Conservation (phyloP, 805 yeast genomes). For the Wickerhamia fluorescens region DNA sequence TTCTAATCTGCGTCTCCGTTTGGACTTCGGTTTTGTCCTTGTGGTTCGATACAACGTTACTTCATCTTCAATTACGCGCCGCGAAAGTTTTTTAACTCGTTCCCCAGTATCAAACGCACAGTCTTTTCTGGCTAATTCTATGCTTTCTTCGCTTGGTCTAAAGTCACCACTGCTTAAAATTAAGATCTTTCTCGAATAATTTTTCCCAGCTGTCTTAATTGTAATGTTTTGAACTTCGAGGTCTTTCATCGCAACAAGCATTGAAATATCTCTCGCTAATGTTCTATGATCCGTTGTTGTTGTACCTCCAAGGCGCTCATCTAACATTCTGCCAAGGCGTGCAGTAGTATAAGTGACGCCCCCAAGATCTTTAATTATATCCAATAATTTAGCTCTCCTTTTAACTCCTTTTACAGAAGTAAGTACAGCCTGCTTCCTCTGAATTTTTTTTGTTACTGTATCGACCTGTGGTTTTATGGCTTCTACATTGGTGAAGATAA, state of each 20-base stretch:
- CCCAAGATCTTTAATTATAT: conserved; percentile 26
- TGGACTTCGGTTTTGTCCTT: conserved; percentile 3
- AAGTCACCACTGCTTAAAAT: conserved; percentile 20
- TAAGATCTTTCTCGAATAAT: conserved; percentile 23
- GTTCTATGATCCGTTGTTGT: conserved; percentile 34
- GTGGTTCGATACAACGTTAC: conserved; percentile 10
- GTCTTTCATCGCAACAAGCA: conserved; percentile 15
- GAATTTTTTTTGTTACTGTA: conserved; percentile 2
- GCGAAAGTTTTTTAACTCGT: conserved; percentile 1
- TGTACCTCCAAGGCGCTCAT: conserved; percentile 17
- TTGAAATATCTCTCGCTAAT: conserved; percentile 29
- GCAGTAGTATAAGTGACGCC: conserved; percentile 33
- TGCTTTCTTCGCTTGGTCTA: conserved; percentile 21
- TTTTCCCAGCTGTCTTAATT: conserved; percentile 20
- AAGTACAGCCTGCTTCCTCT: conserved; percentile 3
- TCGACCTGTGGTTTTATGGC: conserved; percentile 2
- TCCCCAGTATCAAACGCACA: conserved; percentile 22
- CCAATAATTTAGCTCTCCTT: conserved; percentile 23
- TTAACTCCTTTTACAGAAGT: conserved; percentile 22
- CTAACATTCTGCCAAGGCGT: conserved; percentile 24
- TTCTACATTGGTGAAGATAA: conserved; percentile 1
- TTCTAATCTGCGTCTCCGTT: conserved; percentile 16
- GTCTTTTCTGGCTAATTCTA: conserved; percentile 18
- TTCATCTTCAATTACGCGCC: conserved; percentile 22
- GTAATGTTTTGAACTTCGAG: conserved; percentile 18